These are phyloP conservation scores for Dothistroma pini DNA, from an alignment of 2,329 filamentous ascomycete species.

Conservation along the genomic window DNA sequence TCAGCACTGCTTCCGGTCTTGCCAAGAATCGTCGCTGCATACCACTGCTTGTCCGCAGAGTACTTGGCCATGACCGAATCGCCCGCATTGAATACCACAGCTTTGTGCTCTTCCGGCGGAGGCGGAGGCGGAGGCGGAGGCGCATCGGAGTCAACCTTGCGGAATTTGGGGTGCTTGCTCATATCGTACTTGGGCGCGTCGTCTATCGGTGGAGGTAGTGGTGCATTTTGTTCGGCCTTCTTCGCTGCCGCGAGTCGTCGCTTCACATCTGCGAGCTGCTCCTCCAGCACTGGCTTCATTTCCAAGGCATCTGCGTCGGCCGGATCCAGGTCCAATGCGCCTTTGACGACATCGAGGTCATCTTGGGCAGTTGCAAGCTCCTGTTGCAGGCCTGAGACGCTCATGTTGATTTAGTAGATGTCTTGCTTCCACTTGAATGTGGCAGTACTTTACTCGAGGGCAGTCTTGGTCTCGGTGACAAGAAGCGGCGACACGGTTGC, in stretches of 20 bases:
- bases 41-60: constrained; percentile 87
- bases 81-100: constrained; percentile 73
- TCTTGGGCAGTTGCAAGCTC: constrained; percentile 61
- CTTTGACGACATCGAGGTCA: constrained; percentile 26
- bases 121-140: constrained; percentile 39
- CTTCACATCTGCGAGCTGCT: constrained; percentile 74
- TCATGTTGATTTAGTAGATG: constrained; percentile 24
- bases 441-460: constrained; percentile 9
- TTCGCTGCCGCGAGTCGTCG: constrained; percentile 72
- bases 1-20: constrained; percentile 89
- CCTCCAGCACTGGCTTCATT: constrained; percentile 76
- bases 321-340: constrained; percentile 53
- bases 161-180: constrained; percentile 68
- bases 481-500: too few species aligned
- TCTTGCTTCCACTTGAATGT: not conserved
- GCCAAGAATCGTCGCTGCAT: constrained; percentile 86
- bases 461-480: too few species aligned
- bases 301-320: constrained; percentile 73
- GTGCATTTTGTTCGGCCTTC: constrained; percentile 38
- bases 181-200: constrained; percentile 28
- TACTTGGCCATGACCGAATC: constrained; percentile 89
- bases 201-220: constrained; percentile 22
- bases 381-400: constrained; percentile 66
- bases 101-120: constrained; percentile 32
- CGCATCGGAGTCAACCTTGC: constrained; percentile 30